A percentile compares a stretch with the other conserved stretches of the same genome.
phyloP scores from a whole-genome alignment of 1,139 yeast genomes.

The Entelexis sorbosivorans region DNA sequence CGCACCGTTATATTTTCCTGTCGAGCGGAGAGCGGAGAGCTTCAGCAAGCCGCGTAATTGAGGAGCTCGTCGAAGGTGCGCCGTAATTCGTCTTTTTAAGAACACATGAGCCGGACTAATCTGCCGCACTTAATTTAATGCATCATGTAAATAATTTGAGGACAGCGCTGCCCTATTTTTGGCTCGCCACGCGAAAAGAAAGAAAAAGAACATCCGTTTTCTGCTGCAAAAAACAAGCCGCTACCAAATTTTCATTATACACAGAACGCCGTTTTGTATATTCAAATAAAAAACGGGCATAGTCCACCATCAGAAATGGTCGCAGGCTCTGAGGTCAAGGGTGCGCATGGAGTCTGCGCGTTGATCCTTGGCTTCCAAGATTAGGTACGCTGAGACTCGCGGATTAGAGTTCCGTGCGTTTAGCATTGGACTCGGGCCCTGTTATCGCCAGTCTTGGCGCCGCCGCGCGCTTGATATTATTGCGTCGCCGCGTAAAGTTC shows the following conservation, averaged over 20 bases:
- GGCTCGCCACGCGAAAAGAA: no score
- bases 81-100: not conserved
- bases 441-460: not conserved
- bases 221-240: no score
- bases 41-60: not conserved
- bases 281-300: no score
- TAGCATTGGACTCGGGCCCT: not conserved
- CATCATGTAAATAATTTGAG: not conserved
- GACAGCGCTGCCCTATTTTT: not conserved
- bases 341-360: not conserved
- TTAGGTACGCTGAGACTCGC: not conserved
- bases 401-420: not conserved
- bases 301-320: no score
- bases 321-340: not conserved
- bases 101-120: not conserved
- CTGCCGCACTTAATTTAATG: slow-evolving; percentile 3
- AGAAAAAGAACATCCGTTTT: no score
- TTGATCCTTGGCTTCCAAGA: not conserved
- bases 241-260: no score
- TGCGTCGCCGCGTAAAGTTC: not conserved
- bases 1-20: not conserved
- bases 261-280: no score
- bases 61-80: not conserved
- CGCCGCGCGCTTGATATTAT: not conserved
- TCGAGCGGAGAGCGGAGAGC: not conserved